These are phyloP conservation scores for Xylaria grammica DNA, from an alignment of 495 filamentous ascomycete species.

Conservation along the genomic window DNA sequence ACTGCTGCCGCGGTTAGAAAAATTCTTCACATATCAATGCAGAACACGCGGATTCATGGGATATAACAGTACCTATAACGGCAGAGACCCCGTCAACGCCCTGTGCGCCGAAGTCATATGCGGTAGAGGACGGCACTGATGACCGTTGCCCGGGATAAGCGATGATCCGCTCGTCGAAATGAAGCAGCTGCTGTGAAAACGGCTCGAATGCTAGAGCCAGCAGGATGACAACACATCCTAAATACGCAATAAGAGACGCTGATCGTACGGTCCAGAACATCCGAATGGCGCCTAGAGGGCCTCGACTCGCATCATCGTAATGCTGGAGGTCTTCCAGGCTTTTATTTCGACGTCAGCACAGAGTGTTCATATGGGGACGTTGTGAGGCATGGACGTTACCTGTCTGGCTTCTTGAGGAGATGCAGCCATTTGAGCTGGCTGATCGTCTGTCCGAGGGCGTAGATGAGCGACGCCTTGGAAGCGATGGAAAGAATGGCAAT, in stretches of 20 bases:
- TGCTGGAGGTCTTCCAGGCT: conserved; percentile 9
- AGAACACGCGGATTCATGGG: no score
- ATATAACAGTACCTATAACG: conserved; percentile 3
- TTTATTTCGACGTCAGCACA: not conserved
- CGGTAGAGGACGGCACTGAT: conserved; percentile 2
- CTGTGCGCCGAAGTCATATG: not conserved
- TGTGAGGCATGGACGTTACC: conserved; percentile 1
- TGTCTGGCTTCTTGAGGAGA: conserved; percentile 9
- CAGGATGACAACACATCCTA: conserved; percentile 7
- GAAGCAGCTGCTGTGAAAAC: conserved; percentile 17
- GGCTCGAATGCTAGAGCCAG: conserved; percentile 11
- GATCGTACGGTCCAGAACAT: conserved; percentile 14
- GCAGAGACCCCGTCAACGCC: conserved; percentile 8
- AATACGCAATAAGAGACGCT: conserved; percentile 7
- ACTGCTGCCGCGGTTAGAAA: conserved; percentile 1
- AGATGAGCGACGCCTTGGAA: conserved; percentile 18
- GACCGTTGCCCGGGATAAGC: not conserved
- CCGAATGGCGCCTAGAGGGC: conserved; percentile 6
- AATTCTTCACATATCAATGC: not conserved
- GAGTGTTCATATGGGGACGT: not conserved
- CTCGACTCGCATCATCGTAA: conserved; percentile 14
- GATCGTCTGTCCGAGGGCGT: conserved; percentile 10
- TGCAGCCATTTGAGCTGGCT: conserved; percentile 25
- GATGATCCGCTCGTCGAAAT: conserved; percentile 6
- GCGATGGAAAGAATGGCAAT: conserved; percentile 16